These are phyloP conservation scores for Crucihimalaya himalaica DNA, from an alignment of 345 rosid genomes.

Conservation along the genomic window DNA sequence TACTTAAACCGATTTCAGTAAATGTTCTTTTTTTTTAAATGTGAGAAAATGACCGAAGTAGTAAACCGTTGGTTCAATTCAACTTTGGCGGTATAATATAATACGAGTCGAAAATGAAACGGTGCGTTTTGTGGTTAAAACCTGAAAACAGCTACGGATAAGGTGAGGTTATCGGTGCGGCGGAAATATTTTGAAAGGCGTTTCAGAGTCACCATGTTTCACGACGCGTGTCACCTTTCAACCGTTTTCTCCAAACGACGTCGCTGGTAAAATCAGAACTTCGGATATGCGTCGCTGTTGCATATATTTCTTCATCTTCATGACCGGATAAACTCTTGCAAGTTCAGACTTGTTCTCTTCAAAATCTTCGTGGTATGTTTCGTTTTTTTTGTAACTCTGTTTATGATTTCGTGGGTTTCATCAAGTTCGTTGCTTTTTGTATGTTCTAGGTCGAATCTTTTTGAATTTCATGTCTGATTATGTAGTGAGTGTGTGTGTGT, in stretches of 20 bases:
- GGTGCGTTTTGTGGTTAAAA: not conserved
- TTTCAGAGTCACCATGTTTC: constrained; percentile 25
- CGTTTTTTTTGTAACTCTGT: not conserved
- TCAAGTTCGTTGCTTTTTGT: constrained; percentile 17
- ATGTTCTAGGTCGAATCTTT: constrained; percentile 8
- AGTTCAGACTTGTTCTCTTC: not conserved
- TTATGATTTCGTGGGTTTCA: not conserved
- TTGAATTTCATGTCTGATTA: constrained; percentile 6
- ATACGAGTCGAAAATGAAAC: not conserved
- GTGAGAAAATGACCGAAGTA: not conserved
- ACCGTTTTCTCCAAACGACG: not conserved
- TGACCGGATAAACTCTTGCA: not conserved
- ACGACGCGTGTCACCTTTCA: constrained; percentile 31
- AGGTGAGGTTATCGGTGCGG: constrained; percentile 8
- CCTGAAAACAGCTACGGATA: not conserved
- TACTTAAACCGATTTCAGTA: not conserved
- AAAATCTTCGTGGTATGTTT: constrained; percentile 20
- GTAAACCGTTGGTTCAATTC: not conserved
- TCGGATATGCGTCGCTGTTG: not conserved
- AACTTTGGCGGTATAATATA: not conserved
- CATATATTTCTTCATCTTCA: not conserved
- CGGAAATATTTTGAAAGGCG: constrained; percentile 32
- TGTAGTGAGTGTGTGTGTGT: not conserved
- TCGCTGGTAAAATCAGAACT: not conserved
- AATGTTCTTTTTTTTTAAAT: not conserved